phyloP scores from a whole-genome alignment of 352 stramenopile species.

The Aphanomyces invadans region DNA sequence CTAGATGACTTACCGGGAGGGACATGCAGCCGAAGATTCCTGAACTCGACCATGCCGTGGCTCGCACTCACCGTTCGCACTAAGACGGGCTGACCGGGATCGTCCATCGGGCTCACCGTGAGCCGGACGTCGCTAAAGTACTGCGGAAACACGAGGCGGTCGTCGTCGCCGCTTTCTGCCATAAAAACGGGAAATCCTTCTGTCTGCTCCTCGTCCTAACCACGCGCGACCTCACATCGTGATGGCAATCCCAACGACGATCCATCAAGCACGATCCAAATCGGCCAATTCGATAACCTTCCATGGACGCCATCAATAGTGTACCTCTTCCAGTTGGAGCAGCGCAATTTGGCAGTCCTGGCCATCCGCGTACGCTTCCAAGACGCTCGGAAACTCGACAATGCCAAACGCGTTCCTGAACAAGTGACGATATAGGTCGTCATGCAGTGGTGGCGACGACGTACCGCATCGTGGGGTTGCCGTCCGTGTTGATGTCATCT shows the following conservation, averaged over 20 bases:
- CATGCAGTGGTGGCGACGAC: conserved; percentile 2
- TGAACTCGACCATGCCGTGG: conserved; percentile 50
- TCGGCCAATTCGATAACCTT: too few species aligned
- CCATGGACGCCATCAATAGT: too few species aligned
- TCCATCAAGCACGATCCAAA: too few species aligned
- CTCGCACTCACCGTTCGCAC: conserved; percentile 41
- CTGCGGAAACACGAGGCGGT: conserved; percentile 43
- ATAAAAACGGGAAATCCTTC: conserved; percentile 62
- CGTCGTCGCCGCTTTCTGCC: conserved; percentile 55
- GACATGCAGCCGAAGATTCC: conserved; percentile 50
- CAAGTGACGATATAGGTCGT: not conserved
- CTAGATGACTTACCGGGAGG: conserved; percentile 58
- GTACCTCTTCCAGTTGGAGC: conserved; percentile 65
- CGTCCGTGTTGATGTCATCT: conserved; percentile 59
- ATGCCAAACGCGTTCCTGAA: conserved; percentile 26
- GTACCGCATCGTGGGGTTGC: conserved; percentile 53
- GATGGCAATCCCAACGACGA: too few species aligned
- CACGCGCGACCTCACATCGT: too few species aligned
- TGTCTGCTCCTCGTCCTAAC: conserved; percentile 49
- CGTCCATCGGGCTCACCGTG: conserved; percentile 40
- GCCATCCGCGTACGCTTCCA: conserved; percentile 60
- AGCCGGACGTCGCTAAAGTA: conserved; percentile 65
- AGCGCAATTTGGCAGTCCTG: conserved; percentile 57
- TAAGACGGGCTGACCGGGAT: conserved; percentile 50
- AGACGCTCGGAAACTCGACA: conserved; percentile 63